Base-by-base conservation (phyloP, 768 basidiomycete species). In the Lentinula raphanica region DNA sequence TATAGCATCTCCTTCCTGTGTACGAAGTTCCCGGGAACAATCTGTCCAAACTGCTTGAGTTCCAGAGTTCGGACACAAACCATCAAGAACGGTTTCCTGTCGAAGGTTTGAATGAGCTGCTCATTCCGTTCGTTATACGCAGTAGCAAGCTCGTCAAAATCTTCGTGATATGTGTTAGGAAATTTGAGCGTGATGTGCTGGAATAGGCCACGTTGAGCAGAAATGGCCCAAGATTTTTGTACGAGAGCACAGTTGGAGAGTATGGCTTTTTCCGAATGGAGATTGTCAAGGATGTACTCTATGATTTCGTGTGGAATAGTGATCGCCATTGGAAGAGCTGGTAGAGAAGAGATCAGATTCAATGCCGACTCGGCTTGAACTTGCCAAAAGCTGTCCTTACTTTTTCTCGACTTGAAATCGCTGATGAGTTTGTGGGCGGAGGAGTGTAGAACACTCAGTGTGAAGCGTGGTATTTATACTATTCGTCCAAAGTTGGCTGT, bases 241-340 rank as follows among this genome's bases (percentile, higher is more conserved):
- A 66, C 62, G 4, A 66, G 42, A 19, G 57, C 54, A 32, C 62
- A 65, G 4, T 19, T 29, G 17, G 40, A 29, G 12, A 66, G 62
- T 9, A 54, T 53, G 7, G 19, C 13, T 8, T 25, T 29, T 27
- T 62, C 58, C n/a, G 51, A 17, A 50, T 64, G 54, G 12, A 65
- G 58, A 28, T 60, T 46, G 56, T 66, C 64, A 12, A 66, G 53
- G n/a, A 65, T 59, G 46, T 48, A 38, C 19, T 66, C 64, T 32
- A 63, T 36, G 19, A 66, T 31, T 53, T 66, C 65, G 35, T 51
- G 54, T 9, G 62, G 53, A 36, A 65, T 12, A 58, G 59, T 17
- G 31, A 36, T 28, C 13, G 17, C 42, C 42, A 44, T 44, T 1
- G 32, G 32, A 35, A 35, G 9, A 8, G 32, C 32, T 13, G 40